Evolutionary conservation across 371 early-diverging fungal genomes (phyloP), one percentile per base, ranked within the genome.

Genomic region (Dipsacomyces acuminosporus): DNA sequence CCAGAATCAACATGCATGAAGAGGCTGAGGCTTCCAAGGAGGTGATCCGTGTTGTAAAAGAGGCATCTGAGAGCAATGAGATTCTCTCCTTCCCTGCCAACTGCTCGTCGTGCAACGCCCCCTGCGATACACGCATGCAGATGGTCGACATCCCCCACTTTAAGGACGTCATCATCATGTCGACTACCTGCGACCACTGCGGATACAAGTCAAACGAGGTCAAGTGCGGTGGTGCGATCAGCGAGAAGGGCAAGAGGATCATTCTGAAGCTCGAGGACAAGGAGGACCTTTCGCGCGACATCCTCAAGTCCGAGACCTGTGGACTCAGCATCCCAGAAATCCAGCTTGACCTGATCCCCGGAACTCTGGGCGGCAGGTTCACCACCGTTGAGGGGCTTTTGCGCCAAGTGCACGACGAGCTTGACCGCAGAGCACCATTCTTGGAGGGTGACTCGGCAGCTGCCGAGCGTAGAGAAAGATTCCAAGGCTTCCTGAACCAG

Each of bases 191-290:
- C 75, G 91, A 94, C 30, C 50, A 64, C 7, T 96, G 96, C 69
- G 95, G 94, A 14, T 96, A 88, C 77, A 94, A 93, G 83, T 85
- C 84, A 53, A 94, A 93, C 67, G 96, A 96, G 70, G 93, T 96
- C 65, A 96, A 96, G 80, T 86, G 93, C 22, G 92, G 94, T 45
- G 94, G 95, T 8, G 81, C 93, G 14, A 88, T 96, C 41, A 76
- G 88, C 44, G 77, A 76, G 4, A 71, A 81, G 56, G 96, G 94
- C 51, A 85, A 81, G 61, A 76, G 82, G 13, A 93, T 94, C 50
- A 89, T 80, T 3, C 80, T 96, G 21, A 82, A 77, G 41, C 75
- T 96, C 47, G 83, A 81, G 48, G 89, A 89, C 47, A 38, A 63
- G 26, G 96, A 96, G 24, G 96, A 96, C 73, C 77, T 96, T 61